Percentiles rank a stretch among this genome's conserved stretches.
phyloP scores from a whole-genome alignment of 2,329 filamentous ascomycete species.

The Cordyceps javanica region DNA sequence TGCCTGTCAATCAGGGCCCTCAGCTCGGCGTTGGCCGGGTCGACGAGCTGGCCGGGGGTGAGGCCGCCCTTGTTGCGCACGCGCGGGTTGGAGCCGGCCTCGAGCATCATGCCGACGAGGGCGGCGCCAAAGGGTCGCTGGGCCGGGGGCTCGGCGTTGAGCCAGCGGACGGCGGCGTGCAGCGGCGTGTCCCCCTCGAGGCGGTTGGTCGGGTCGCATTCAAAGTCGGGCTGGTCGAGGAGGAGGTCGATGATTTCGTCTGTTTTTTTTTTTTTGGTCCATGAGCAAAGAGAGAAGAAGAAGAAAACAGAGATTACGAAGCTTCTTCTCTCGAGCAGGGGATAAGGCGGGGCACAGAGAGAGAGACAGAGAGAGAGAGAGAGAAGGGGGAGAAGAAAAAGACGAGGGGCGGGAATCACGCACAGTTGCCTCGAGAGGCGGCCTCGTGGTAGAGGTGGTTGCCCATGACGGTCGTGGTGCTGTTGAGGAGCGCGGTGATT shows the following conservation, averaged over 20 bases:
- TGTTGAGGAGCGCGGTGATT: conserved; percentile 75
- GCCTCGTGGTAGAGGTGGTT: conserved; percentile 88
- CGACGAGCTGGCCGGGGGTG: conserved; percentile 65
- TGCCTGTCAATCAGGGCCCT: conserved; percentile 61
- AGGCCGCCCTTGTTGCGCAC: conserved; percentile 66
- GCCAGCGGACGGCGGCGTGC: conserved; percentile 71
- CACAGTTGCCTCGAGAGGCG: conserved; percentile 79
- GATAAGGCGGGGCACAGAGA: too few relatives aligned
- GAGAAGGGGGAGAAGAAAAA: conserved; percentile 20
- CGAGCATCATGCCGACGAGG: conserved; percentile 73
- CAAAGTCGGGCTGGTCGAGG: conserved; percentile 76
- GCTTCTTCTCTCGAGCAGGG: too few relatives aligned
- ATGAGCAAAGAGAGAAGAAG: neutral
- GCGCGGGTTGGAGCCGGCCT: conserved; percentile 61
- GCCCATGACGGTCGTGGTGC: conserved; percentile 76
- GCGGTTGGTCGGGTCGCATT: conserved; percentile 72
- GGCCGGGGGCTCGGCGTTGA: conserved; percentile 59
- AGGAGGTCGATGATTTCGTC: conserved; percentile 77
- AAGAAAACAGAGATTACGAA: too few relatives aligned
- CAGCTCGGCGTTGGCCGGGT: conserved; percentile 61
- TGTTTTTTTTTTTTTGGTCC: conserved; percentile 25
- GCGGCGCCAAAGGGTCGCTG: conserved; percentile 60
- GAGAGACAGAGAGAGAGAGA: neutral
- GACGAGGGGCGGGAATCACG: too few relatives aligned
- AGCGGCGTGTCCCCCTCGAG: conserved; percentile 71